Evolutionary conservation across 768 basidiomycete species (phyloP), one percentile per base, ranked within the genome.

Genomic region (Naematelia encephala): DNA sequence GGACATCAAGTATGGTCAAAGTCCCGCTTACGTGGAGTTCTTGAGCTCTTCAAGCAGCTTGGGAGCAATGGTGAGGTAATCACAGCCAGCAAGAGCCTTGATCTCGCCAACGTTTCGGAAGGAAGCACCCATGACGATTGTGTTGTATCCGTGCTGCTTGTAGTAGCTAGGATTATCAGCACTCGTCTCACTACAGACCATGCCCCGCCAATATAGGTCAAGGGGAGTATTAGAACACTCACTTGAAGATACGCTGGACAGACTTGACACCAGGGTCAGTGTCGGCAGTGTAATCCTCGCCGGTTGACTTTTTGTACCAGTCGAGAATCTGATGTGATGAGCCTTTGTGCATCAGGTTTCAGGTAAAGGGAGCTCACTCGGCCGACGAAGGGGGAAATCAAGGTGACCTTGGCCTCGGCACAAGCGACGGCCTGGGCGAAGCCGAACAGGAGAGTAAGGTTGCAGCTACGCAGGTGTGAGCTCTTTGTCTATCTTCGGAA

Each of bases 41-140:
- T 89, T 88, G 78, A 99, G 88, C 80, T 98, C 86, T 75, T 97
- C 90, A 61, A 97, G 87, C 48, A 99, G 84, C 42, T 82, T 67
- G 51, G 94, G 94, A 1, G 93, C 81, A 75, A 99, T 97, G 74
- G 96, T 99, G 68, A 99, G 82, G 85, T 89, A 99, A 81, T 99
- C 96, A 63, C 93, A 90, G 65, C 96, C 96, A 53, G 94, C 92
- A 56, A 99, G 85, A 2, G 89, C 84, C 78, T 86, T 90, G 81
- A 98, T 96, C 82, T 98, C 96, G 70, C 90, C 89, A 57, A 79
- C 78, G 82, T 97, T 98, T 77, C 96, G 89, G 92, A 99, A 97
- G 28, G 91, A 94, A 60, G 96, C 96, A 76, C 94, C 96, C 96
- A 98, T 97, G 78, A 98, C 94, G 80, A 99, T 97, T 69, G 96